Evolutionary conservation across 2,329 filamentous ascomycete species (phyloP), one percentile per base, ranked within the genome.

Genomic region (Ophiostoma triangulosporum): DNA sequence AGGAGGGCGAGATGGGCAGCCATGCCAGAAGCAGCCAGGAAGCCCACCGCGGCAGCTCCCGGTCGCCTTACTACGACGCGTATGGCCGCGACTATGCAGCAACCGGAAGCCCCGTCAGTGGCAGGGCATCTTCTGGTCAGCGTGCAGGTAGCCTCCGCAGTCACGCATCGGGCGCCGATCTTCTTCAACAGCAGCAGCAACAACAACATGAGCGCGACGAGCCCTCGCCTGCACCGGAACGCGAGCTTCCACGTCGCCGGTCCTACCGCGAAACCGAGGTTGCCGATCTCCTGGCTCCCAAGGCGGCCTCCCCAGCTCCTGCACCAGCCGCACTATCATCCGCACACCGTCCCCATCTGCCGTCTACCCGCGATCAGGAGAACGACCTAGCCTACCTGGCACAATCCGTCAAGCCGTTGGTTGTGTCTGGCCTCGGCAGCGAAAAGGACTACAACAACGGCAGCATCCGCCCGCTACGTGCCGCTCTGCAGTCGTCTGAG

Each of bases 301-400:
- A 48, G 31, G 70, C 68, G 40, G 68, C 69, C 48, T 68, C 64
- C 9, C 3, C 26, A 17, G 8, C 45, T 8, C 27, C n/a, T n/a
- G 27, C 27, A 6, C 83, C 81, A 64, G 80, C 74, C 60, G 66
- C 80, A 14, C 77, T 78, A 46, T 71, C 73, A 12, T 69, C 76
- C 33, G 75, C 78, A 17, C 68, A 76, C 8, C 55, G 55, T 3
- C 55, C 55, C 3, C 32, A 43, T 11, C 64, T 86, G 48, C 80
- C 83, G 17, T 77, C 83, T 1, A 69, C 70, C 3, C 76, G 84
- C 57, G 88, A 95, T 61, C 88, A 95, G 64, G 90, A 96, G 66
- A 96, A 96, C 64, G 81, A 93, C 57, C 75, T 79, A 3, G 83
- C 83, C 3, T 78, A 83, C 0, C 84, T 87, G 66, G 84, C 78